phyloP scores from a whole-genome alignment of 2,329 filamentous ascomycete species.

The Calonectria pseudoreteaudii region DNA sequence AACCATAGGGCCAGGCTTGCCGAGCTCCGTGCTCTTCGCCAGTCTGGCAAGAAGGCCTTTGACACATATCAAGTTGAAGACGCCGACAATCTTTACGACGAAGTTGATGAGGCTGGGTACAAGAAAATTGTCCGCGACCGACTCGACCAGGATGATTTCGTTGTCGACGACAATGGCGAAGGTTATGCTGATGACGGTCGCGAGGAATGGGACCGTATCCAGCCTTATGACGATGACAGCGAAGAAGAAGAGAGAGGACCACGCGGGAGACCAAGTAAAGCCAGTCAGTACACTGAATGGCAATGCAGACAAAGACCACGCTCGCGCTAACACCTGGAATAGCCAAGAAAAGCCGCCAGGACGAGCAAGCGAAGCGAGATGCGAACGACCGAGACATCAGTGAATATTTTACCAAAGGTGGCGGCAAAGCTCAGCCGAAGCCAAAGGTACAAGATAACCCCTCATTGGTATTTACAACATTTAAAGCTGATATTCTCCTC shows the following conservation, averaged over 20 bases:
- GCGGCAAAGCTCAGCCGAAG: constrained; percentile 75
- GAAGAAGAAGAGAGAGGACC: constrained; percentile 60
- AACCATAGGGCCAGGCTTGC: constrained; percentile 69
- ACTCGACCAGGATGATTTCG: constrained; percentile 95
- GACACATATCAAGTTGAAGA: constrained; percentile 89
- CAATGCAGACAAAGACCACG: neutral
- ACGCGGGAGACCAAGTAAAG: constrained; percentile 63
- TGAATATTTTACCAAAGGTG: constrained; percentile 91
- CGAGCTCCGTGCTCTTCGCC: constrained; percentile 85
- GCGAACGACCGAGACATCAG: constrained; percentile 92
- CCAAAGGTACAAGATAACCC: constrained; percentile 72
- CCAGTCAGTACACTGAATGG: constrained; percentile 52
- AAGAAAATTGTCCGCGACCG: constrained; percentile 93
- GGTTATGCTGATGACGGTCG: constrained; percentile 97
- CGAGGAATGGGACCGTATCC: constrained; percentile 88
- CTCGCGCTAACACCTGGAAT: constrained; percentile 3
- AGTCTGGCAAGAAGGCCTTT: constrained; percentile 91
- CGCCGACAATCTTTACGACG: constrained; percentile 88
- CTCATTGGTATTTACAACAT: neutral
- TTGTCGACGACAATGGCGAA: constrained; percentile 97
- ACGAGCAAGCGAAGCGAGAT: constrained; percentile 86
- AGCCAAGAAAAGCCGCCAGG: constrained; percentile 90
- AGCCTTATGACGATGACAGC: constrained; percentile 78
- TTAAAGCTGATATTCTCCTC: constrained; percentile 26
- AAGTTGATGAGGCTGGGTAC: constrained; percentile 96